phyloP scores from a whole-genome alignment of 2,329 filamentous ascomycete species.

The Talaromyces sp. region DNA sequence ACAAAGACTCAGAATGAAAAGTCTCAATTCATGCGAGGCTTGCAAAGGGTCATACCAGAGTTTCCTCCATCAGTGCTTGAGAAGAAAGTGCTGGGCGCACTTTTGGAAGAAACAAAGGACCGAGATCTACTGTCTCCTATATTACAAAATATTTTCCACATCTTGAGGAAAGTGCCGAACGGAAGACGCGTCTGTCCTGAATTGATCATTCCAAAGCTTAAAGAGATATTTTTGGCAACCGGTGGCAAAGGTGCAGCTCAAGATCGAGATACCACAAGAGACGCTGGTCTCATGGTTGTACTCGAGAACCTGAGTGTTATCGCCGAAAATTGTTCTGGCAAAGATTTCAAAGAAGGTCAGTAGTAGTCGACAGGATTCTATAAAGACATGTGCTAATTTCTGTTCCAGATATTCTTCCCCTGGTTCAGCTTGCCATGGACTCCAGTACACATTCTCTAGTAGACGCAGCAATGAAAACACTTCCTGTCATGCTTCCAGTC shows the following conservation, averaged over 20 bases:
- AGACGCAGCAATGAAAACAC: slow-evolving; percentile 72
- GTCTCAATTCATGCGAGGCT: slow-evolving; percentile 79
- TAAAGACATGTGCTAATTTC: slow-evolving; percentile 20
- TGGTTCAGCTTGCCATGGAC: slow-evolving; percentile 77
- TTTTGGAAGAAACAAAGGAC: slow-evolving; percentile 92
- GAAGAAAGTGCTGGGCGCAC: slow-evolving; percentile 82
- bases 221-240: slow-evolving; percentile 70
- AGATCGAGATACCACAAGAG: slow-evolving; percentile 76
- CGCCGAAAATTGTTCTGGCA: slow-evolving; percentile 75
- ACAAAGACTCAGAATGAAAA: slow-evolving; percentile 91
- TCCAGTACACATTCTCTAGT: slow-evolving; percentile 85
- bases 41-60: slow-evolving; percentile 80
- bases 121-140: slow-evolving; percentile 78
- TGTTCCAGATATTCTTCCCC: slow-evolving; percentile 70
- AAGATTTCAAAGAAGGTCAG: slow-evolving; percentile 89
- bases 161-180: slow-evolving; percentile 71
- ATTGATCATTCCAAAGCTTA: slow-evolving; percentile 75
- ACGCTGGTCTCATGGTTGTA: slow-evolving; percentile 86
- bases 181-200: slow-evolving; percentile 76
- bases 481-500: slow-evolving; percentile 76
- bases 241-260: slow-evolving; percentile 41
- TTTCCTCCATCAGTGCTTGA: slow-evolving; percentile 93
- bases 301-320: slow-evolving; percentile 75
- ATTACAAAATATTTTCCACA: slow-evolving; percentile 87
- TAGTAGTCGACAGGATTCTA: slow-evolving; percentile 17